Percentiles rank a stretch among this genome's conserved stretches.
These are phyloP conservation scores for Starmerella apicola DNA, from an alignment of 805 yeast species.

Conservation along the genomic window DNA sequence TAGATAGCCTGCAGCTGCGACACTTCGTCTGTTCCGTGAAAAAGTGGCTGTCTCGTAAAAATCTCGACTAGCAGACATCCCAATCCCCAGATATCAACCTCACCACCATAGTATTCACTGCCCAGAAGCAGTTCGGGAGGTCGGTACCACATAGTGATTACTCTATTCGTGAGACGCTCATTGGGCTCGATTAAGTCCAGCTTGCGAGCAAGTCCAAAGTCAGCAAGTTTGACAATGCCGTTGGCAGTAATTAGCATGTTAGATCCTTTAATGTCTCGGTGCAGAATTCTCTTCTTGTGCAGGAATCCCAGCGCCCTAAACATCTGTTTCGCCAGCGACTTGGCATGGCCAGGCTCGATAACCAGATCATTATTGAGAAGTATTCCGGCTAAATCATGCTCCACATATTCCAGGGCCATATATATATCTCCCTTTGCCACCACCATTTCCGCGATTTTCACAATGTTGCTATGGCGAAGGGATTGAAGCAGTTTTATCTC, in stretches of 20 bases:
- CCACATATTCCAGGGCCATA: conserved; percentile 89
- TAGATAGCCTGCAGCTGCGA: conserved; percentile 69
- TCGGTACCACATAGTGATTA: conserved; percentile 92
- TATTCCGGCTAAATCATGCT: conserved; percentile 84
- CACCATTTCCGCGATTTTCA: conserved; percentile 80
- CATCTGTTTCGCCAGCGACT: conserved; percentile 66
- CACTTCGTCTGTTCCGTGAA: conserved; percentile 82
- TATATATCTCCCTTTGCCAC: conserved; percentile 56
- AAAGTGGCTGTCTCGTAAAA: conserved; percentile 59
- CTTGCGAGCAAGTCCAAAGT: conserved; percentile 76
- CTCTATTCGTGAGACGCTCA: conserved; percentile 86
- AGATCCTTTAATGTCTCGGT: conserved; percentile 91
- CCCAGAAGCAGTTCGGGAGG: conserved; percentile 92
- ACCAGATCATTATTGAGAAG: conserved; percentile 59
- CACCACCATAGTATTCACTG: conserved; percentile 77
- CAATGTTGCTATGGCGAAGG: conserved; percentile 69
- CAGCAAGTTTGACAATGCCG: conserved; percentile 82
- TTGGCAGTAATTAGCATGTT: conserved; percentile 63
- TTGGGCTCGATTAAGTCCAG: conserved; percentile 27
- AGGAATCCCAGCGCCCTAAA: conserved; percentile 69
- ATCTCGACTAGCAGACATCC: conserved; percentile 84
- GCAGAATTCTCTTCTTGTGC: conserved; percentile 50
- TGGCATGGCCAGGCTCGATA: conserved; percentile 56
- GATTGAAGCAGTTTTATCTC: conserved; percentile 79
- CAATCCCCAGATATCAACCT: conserved; percentile 93